A percentile compares a stretch with the other conserved stretches of the same genome.
These are phyloP conservation scores for Stygiomarasmius scandens DNA, from an alignment of 1,284 basidiomycete species.

Conservation along the genomic window DNA sequence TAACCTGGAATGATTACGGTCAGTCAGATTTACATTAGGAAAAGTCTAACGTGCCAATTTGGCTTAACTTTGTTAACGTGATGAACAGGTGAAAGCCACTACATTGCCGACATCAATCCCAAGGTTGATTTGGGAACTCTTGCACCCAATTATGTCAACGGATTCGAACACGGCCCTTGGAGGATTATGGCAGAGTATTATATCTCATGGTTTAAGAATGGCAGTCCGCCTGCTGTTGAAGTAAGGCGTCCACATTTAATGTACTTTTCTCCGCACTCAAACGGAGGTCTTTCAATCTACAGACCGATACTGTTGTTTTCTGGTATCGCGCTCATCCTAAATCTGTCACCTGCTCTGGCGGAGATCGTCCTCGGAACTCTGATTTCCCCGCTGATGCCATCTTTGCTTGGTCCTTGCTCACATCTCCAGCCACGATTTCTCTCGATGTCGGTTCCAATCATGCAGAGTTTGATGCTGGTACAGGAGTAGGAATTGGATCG, in stretches of 20 bases:
- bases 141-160: conserved; percentile 32
- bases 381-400: conserved; percentile 34
- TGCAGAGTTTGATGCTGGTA: conserved; percentile 24
- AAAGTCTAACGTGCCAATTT: neutral
- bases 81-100: conserved; percentile 26
- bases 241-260: conserved; percentile 18
- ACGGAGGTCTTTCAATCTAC: neutral
- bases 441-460: conserved; percentile 33
- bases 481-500: conserved; percentile 30
- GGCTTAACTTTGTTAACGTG: no score
- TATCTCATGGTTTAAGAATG: conserved; percentile 35
- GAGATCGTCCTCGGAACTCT: conserved; percentile 29
- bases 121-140: conserved; percentile 29
- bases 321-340: conserved; percentile 38
- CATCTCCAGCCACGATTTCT: conserved; percentile 27
- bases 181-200: conserved; percentile 35
- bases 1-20: conserved; percentile 32
- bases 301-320: conserved; percentile 35
- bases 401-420: conserved; percentile 34
- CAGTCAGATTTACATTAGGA: conserved; percentile 1
- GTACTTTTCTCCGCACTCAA: no score
- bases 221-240: conserved; percentile 26
- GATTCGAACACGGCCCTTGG: conserved; percentile 32
- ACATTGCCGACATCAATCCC: conserved; percentile 34
- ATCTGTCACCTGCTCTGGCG: conserved; percentile 26